A percentile compares a stretch with the other conserved stretches of the same genome.
phyloP scores from a whole-genome alignment of 495 filamentous ascomycete genomes.

The Hypoxylon lienhwacheense region DNA sequence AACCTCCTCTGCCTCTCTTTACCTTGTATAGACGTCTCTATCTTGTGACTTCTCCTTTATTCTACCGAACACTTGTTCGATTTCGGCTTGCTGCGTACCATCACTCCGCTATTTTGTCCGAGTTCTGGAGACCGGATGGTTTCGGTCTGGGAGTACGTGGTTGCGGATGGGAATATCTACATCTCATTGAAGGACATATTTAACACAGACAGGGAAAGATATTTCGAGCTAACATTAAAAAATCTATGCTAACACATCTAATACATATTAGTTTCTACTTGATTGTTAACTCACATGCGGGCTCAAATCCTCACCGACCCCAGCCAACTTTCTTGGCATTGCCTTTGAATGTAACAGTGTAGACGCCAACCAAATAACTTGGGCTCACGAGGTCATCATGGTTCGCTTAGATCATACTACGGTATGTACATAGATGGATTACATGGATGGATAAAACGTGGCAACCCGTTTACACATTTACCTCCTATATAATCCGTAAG shows the following conservation, averaged over 20 bases:
- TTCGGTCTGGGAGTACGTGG: constrained; percentile 5
- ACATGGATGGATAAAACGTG: too few relatives aligned
- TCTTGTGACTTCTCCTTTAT: constrained; percentile 12
- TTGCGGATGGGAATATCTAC: constrained; percentile 1
- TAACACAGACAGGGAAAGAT: too few relatives aligned
- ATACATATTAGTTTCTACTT: too few relatives aligned
- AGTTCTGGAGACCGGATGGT: constrained; percentile 14
- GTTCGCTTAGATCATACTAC: too few relatives aligned
- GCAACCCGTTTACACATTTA: too few relatives aligned
- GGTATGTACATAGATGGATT: too few relatives aligned
- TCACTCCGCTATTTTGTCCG: too few relatives aligned
- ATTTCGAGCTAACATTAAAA: too few relatives aligned
- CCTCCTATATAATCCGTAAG: too few relatives aligned
- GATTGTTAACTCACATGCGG: not conserved
- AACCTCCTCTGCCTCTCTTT: constrained; percentile 18
- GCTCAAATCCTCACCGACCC: constrained; percentile 12
- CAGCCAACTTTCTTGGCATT: constrained; percentile 16
- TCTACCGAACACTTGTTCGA: constrained; percentile 8
- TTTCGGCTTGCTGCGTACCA: constrained; percentile 4
- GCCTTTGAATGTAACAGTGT: constrained; percentile 12
- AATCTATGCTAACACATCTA: not conserved
- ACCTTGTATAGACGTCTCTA: constrained; percentile 18
- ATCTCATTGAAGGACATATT: not conserved
- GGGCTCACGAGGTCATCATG: constrained; percentile 2
- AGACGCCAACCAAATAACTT: constrained; percentile 10